Evolutionary conservation across 1,139 yeast genomes (phyloP).

Genomic region (Candida tropicalis): DNA sequence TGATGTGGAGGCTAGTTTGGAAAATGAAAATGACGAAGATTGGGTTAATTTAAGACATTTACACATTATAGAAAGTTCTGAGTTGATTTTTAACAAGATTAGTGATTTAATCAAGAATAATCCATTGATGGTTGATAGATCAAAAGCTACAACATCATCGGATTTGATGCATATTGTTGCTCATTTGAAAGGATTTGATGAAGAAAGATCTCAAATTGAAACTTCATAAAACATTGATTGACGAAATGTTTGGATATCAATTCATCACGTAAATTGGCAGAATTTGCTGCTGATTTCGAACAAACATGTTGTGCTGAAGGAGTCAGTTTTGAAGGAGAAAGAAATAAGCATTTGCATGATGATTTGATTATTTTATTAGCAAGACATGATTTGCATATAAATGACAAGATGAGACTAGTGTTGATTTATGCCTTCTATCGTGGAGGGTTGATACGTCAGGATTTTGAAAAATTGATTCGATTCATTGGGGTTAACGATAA

Average conservation of each 20-base stretch:
- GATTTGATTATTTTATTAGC: constrained; percentile 63
- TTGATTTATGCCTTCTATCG: constrained; percentile 78
- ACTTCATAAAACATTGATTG: constrained; percentile 61
- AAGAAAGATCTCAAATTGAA: constrained; percentile 63
- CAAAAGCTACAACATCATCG: constrained; percentile 59
- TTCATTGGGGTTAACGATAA: constrained; percentile 67
- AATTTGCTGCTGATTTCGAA: constrained; percentile 66
- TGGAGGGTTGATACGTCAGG: constrained; percentile 80
- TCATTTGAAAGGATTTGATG: constrained; percentile 67
- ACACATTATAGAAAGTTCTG: constrained; percentile 79
- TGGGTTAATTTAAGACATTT: constrained; percentile 76
- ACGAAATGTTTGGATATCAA: constrained; percentile 57
- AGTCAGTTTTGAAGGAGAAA: constrained; percentile 67
- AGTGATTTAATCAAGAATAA: constrained; percentile 72
- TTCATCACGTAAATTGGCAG: constrained; percentile 57
- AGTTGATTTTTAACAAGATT: constrained; percentile 59
- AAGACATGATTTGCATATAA: constrained; percentile 49
- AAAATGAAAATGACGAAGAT: constrained; percentile 69
- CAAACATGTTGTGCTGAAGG: constrained; percentile 81
- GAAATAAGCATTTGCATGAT: constrained; percentile 65
- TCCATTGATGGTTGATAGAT: constrained; percentile 67
- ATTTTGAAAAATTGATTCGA: constrained; percentile 66
- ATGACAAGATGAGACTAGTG: constrained; percentile 78
- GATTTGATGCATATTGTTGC: constrained; percentile 70
- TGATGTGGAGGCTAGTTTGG: constrained; percentile 44